Evolutionary conservation across 2,329 filamentous ascomycete species (phyloP), one percentile per base, ranked within the genome.

Genomic region (Leptographium wingfieldii): DNA sequence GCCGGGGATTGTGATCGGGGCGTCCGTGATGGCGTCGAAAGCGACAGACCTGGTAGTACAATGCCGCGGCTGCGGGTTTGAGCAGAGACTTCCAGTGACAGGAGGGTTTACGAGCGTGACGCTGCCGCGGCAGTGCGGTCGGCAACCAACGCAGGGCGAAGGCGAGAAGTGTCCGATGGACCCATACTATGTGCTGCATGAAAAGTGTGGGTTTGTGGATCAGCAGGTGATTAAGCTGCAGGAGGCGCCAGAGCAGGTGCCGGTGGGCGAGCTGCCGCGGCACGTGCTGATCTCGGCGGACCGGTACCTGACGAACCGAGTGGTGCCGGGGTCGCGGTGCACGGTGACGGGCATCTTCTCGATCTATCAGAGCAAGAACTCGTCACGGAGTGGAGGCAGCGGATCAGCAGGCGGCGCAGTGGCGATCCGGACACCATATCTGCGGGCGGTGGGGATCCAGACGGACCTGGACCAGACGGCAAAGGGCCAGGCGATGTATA

Each of bases 211-310:
- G 64, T 99, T 99, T 70, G 92, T 97, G 68, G 94, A 99, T 69
- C 94, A 99, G 73, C 94, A 99, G 72, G 90, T 99, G 62, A 87
- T 99, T 71, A 99, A 99, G 73, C 83, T 99, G 22, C 94, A 99
- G 71, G 94, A 99, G 73, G 94, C 92, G 0, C 94, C 94, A 1
- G 94, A 99, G 69, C 91, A 97, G 72, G 94, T 99, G 0, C 94
- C 94, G 0, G 94, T 99, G 1, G 94, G 94, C 75, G 94, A 99
- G 73, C 77, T 99, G 56, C 94, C 94, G 3, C 82, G 94, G 51
- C 94, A 99, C 68, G 95, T 99, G 54, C 82, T 97, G 63, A 89
- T 99, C 63, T 95, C 92, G 0, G 94, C 94, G n/a, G 94, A 99
- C 70, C 83, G 94, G 58, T 96, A 97, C 69, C 78, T 99, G 55